phyloP scores from a whole-genome alignment of 805 yeast species.

The Lipomyces yamadae region DNA sequence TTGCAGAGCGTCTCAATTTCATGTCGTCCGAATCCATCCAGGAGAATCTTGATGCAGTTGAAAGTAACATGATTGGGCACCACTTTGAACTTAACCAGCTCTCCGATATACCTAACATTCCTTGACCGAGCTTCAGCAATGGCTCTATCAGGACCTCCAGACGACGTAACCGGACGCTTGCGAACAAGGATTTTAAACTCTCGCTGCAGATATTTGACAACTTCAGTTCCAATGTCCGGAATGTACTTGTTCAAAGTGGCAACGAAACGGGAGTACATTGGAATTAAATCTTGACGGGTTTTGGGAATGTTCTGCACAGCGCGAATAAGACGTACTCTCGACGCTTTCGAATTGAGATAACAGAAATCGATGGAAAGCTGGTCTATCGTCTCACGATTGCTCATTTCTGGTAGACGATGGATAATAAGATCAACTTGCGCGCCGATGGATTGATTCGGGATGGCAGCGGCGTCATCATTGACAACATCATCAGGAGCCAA shows the following conservation, averaged over 20 bases:
- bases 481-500: conserved; percentile 59
- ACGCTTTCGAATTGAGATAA: conserved; percentile 69
- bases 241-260: conserved; percentile 60
- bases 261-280: conserved; percentile 67
- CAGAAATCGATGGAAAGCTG: conserved; percentile 44
- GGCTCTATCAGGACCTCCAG: conserved; percentile 23
- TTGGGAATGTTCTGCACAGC: conserved; percentile 57
- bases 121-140: conserved; percentile 32
- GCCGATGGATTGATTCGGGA: conserved; percentile 33
- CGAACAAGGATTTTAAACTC: conserved; percentile 38
- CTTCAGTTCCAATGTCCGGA: conserved; percentile 57
- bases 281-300: conserved; percentile 46
- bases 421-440: conserved; percentile 37
- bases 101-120: conserved; percentile 66
- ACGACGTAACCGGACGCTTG: conserved; percentile 14
- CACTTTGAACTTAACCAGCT: conserved; percentile 74
- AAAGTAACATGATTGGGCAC: conserved; percentile 73
- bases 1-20: conserved; percentile 71
- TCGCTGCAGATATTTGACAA: conserved; percentile 59
- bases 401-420: conserved; percentile 25
- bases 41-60: conserved; percentile 69
- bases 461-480: conserved; percentile 45
- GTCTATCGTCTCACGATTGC: conserved; percentile 42
- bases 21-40: conserved; percentile 56
- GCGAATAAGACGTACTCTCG: conserved; percentile 62